Base-by-base conservation (phyloP, 352 stramenopile genomes). In the Achlya hypogyna region DNA sequence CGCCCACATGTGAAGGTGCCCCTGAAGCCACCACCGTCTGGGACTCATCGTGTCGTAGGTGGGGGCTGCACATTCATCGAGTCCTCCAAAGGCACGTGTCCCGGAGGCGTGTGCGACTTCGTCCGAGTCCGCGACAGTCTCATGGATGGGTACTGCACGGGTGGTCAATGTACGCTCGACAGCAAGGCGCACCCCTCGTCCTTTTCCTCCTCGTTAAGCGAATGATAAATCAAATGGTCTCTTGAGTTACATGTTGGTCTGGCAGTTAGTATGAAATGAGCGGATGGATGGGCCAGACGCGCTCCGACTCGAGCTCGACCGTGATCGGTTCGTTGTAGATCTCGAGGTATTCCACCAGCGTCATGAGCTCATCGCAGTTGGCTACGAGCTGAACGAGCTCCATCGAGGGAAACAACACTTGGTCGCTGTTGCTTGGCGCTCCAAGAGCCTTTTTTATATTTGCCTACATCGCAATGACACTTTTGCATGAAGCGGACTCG, bases 281-380 rank as follows among this genome's bases (percentile, higher is more conserved):
- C 34, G 79, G 79, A 69, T 85, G 78, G 34, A 88, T 74, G 10
- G 82, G 82, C 82, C 82, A 90, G 38, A 88, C 78, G n/a, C 82
- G 78, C 70, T 90, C 79, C 22, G 78, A 85, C 63, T 90, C 79
- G 53, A 90, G 74, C 53, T 86, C 73, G 9, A 86, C 63, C 16
- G 53, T 60, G 35, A 87, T 70, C 4, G 78, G 79, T 0, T 25
- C 72, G 38, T 75, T 74, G 52, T 76, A 85, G 5, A 81, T 62
- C 22, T 71, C 53, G 0, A 85, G 65, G 59, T 83, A 87, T 62
- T 90, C 78, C 22, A 82, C 74, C 20, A 88, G 27, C 0, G 65
- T 76, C 79, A 90, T 87, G 58, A 90, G 71, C 51, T 88, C 78
- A n/a, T 88, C 79, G 10, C 74, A 66, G 1, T 45, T 56, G 5